Conservation (phyloP, 2,329 filamentous ascomycete species). For the Beauveria sp. region DNA sequence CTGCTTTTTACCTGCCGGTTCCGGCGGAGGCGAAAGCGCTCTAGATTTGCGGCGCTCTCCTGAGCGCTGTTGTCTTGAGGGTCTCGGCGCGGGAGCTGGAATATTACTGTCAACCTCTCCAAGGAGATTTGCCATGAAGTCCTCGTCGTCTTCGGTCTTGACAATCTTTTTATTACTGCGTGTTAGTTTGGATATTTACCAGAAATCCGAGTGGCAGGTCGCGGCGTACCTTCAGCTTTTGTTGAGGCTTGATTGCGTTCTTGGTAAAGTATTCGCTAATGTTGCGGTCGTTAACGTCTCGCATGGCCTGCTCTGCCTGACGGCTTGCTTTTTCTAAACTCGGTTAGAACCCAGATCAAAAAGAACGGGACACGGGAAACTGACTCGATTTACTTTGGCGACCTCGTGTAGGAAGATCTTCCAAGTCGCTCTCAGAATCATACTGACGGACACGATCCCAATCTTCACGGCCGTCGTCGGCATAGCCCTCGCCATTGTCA, state of each 20-base stretch:
- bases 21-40: slow-evolving; percentile 66
- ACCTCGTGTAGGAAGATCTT: slow-evolving; percentile 31
- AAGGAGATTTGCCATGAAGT: slow-evolving; percentile 77
- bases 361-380: slow-evolving; percentile 9
- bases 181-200: slow-evolving; percentile 10
- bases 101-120: slow-evolving; percentile 80
- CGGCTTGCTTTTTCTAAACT: slow-evolving; percentile 71
- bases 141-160: slow-evolving; percentile 79
- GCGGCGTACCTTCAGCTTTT: slow-evolving; percentile 71
- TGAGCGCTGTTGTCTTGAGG: slow-evolving; percentile 59
- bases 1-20: slow-evolving; percentile 47
- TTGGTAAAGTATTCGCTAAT: slow-evolving; percentile 94
- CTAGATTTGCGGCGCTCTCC: slow-evolving; percentile 72
- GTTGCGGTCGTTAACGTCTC: slow-evolving; percentile 80
- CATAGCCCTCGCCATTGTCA: slow-evolving; percentile 95
- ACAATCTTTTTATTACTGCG: slow-evolving; percentile 42
- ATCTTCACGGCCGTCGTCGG: slow-evolving; percentile 91
- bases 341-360: background rate
- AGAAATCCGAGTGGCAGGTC: background rate
- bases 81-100: slow-evolving; percentile 43
- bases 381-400: slow-evolving; percentile 45
- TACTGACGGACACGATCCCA: slow-evolving; percentile 69
- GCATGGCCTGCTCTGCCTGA: slow-evolving; percentile 77
- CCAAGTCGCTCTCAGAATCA: slow-evolving; percentile 63
- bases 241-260: slow-evolving; percentile 55